Evolutionary conservation across 441 rosid genomes (phyloP), one percentile per base, ranked within the genome.

Genomic region (Iberis amara): DNA sequence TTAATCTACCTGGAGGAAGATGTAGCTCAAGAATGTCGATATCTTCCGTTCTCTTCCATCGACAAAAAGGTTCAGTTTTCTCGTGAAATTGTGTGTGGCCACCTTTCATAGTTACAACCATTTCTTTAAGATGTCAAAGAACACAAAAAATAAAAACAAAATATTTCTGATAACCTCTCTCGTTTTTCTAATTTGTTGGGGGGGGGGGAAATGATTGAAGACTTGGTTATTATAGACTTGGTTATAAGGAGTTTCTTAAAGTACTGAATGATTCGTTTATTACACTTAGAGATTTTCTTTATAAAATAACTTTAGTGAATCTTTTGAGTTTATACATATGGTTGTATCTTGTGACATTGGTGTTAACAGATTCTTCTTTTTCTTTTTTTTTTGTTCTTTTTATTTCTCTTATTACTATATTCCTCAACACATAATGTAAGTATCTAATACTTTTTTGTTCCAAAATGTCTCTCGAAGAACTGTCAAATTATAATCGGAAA

Each of bases 31-130:
- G 56, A 26, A 57, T 32, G 27, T 64, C 73, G 3, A 24, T 2
- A 3, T 62, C 33, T 66, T 68, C 64, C 1, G 45, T 70, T 53
- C 42, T 39, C 40, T 2, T 54, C 79, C 79, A 72, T 43, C 68
- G 59, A 59, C 76, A 73, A 9, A 52, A 57, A 27, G 81, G 79
- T 56, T 73, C 79, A 30, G 74, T 60, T 39, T 83, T 85, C 13
- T 71, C 79, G 12, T 51, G 62, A 36, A 56, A 23, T 4, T 12
- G 57, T 1, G 11, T 35, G 21, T 18, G 21, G 21, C 21, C 21
- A 18, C 21, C 21, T 18, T 18, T 3, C 21, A 18, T 18, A 1
- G n/a, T n/a, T n/a, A n/a, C 45, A 30, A 40, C 71, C 65, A 55
- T 68, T 49, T 42, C 5, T 5, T 12, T 7, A 28, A 32, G 55